Evolutionary conservation across 495 filamentous ascomycete species (phyloP).

Genomic region (Niebla homalea): DNA sequence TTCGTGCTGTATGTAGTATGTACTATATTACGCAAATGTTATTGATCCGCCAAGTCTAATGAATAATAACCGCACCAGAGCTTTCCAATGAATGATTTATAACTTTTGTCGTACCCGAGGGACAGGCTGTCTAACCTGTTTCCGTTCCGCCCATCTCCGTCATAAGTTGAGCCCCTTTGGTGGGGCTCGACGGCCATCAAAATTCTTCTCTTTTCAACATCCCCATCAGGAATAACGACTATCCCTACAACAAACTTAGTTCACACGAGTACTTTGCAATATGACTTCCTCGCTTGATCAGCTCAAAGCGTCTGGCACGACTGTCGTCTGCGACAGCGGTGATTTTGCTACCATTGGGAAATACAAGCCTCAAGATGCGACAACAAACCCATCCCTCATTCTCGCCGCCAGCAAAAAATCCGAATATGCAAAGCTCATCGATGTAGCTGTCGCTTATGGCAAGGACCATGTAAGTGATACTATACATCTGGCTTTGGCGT

Average conservation of each 20-base stretch:
- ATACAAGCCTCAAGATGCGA: slow-evolving; percentile 99
- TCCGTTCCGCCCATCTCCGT: slow-evolving; percentile 1
- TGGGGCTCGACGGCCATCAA: too few relatives aligned
- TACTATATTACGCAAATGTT: too few relatives aligned
- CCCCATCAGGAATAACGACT: neutral
- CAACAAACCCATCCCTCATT: slow-evolving; percentile 97
- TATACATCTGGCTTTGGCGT: neutral
- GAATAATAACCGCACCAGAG: too few relatives aligned
- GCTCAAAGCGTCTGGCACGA: slow-evolving; percentile 92
- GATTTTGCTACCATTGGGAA: slow-evolving; percentile 81
- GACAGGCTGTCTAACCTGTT: too few relatives aligned
- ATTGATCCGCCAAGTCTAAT: too few relatives aligned
- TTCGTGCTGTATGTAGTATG: too few relatives aligned
- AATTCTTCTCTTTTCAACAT: too few relatives aligned
- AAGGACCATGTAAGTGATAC: slow-evolving; percentile 50
- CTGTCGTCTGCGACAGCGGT: slow-evolving; percentile 94
- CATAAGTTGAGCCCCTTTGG: neutral
- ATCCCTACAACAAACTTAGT: neutral
- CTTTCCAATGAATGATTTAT: too few relatives aligned
- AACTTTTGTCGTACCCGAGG: too few relatives aligned
- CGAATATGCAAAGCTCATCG: slow-evolving; percentile 88
- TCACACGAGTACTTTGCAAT: slow-evolving; percentile 17
- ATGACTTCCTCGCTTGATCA: slow-evolving; percentile 89
- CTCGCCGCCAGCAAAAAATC: slow-evolving; percentile 95
- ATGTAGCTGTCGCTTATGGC: slow-evolving; percentile 71